These are phyloP conservation scores for Globisporangium takayamanum DNA, from an alignment of 352 stramenopile species.

Conservation along the genomic window DNA sequence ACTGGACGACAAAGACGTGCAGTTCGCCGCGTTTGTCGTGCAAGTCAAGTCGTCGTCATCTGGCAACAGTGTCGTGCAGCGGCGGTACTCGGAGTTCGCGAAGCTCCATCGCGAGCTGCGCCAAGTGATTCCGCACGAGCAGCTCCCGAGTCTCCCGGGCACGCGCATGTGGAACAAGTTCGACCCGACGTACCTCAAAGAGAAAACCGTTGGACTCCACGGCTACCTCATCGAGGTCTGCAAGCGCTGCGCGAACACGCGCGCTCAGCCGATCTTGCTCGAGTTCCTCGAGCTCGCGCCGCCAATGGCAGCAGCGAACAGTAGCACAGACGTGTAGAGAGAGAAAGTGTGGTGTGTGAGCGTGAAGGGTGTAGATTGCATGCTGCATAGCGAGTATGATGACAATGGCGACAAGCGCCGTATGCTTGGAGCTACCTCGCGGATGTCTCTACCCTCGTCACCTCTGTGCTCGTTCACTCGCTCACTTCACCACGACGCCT, in stretches of 20 bases:
- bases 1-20: slow-evolving; percentile 60
- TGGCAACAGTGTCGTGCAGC: slow-evolving; percentile 66
- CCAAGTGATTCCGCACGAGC: slow-evolving; percentile 73
- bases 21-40: slow-evolving; percentile 76
- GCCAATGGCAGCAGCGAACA: slow-evolving; percentile 4
- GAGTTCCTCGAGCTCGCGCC: slow-evolving; percentile 54
- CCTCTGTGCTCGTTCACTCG: neutral
- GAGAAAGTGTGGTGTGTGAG: neutral
- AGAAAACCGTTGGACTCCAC: slow-evolving; percentile 66
- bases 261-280: slow-evolving; percentile 50
- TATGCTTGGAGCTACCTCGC: no score
- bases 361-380: neutral
- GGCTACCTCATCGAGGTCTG: slow-evolving; percentile 68
- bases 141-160: slow-evolving; percentile 56
- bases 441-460: neutral
- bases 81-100: slow-evolving; percentile 74
- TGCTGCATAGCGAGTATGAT: no score
- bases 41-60: slow-evolving; percentile 62
- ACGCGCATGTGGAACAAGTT: slow-evolving; percentile 86
- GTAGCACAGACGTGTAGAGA: slow-evolving; percentile 8
- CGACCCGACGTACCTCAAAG: slow-evolving; percentile 72
- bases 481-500: neutral
- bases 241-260: slow-evolving; percentile 68
- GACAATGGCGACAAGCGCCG: no score
- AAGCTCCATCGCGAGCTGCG: slow-evolving; percentile 68